These are phyloP conservation scores for Xylaria nigripes DNA, from an alignment of 495 filamentous ascomycete species.

Conservation along the genomic window DNA sequence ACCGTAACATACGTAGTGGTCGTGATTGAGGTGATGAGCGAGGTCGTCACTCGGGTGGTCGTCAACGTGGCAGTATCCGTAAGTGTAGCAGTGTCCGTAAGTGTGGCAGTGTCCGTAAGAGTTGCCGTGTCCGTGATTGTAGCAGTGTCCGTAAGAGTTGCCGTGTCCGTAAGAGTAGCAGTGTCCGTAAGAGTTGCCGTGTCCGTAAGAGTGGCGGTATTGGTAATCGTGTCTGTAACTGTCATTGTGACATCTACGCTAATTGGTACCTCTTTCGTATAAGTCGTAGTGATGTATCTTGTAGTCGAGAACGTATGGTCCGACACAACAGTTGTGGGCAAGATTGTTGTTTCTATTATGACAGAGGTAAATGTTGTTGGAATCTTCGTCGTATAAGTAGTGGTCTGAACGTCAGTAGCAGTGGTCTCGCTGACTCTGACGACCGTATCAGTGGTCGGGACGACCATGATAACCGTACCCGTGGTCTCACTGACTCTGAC, in stretches of 20 bases:
- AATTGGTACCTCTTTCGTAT: slow-evolving; percentile 15
- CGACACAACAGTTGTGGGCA: slow-evolving; percentile 15
- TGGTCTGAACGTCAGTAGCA: slow-evolving; percentile 16
- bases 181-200: slow-evolving; percentile 24
- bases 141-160: not conserved
- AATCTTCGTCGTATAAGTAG: slow-evolving; percentile 2
- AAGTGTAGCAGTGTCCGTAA: slow-evolving; percentile 19
- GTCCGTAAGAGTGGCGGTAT: slow-evolving; percentile 21
- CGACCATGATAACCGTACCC: slow-evolving; percentile 15
- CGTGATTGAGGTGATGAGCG: slow-evolving; percentile 17
- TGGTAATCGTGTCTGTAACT: slow-evolving; percentile 15
- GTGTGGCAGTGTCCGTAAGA: slow-evolving; percentile 20
- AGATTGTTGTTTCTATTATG: slow-evolving; percentile 19
- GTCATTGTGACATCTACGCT: slow-evolving; percentile 17
- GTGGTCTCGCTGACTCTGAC: not conserved
- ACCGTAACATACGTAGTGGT: slow-evolving; percentile 24
- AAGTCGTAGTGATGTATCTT: slow-evolving; percentile 19
- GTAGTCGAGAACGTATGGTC: slow-evolving; percentile 18
- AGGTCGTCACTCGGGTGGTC: slow-evolving; percentile 20
- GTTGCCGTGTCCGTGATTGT: slow-evolving; percentile 16
- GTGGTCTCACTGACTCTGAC: not conserved
- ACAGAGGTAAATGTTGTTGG: slow-evolving; percentile 22
- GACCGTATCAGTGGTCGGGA: not conserved
- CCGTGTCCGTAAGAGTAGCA: slow-evolving; percentile 12
- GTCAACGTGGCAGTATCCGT: slow-evolving; percentile 21